Evolutionary conservation across 768 basidiomycete species (phyloP).

Genomic region (Mycena olivaceomarginata): DNA sequence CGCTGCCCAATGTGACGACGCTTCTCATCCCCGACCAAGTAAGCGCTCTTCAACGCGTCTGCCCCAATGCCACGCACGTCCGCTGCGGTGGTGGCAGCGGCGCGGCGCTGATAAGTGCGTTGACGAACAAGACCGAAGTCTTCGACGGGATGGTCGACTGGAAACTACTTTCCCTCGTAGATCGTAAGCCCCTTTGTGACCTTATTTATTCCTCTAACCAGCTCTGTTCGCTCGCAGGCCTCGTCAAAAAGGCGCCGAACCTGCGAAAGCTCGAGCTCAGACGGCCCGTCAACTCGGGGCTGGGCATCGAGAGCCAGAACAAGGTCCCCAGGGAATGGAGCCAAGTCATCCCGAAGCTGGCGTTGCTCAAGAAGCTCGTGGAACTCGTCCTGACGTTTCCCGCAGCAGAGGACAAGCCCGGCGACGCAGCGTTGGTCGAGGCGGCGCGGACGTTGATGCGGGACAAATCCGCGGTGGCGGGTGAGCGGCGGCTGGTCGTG

Average conservation of each 20-base stretch:
- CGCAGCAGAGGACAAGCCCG: slow-evolving; percentile 11
- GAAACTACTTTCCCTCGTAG: slow-evolving; percentile 15
- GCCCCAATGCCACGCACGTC: slow-evolving; percentile 40
- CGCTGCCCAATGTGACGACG: slow-evolving; percentile 33
- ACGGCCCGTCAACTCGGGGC: slow-evolving; percentile 30
- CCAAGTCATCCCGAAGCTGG: slow-evolving; percentile 33
- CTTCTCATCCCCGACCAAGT: slow-evolving; percentile 20
- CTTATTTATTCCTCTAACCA: not conserved
- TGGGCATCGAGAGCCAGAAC: slow-evolving; percentile 1
- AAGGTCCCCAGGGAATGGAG: slow-evolving; percentile 19
- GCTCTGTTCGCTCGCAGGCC: slow-evolving; percentile 7
- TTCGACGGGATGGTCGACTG: slow-evolving; percentile 39
- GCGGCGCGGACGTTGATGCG: slow-evolving; percentile 23
- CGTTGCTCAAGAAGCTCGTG: slow-evolving; percentile 13
- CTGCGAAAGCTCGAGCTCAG: slow-evolving; percentile 34
- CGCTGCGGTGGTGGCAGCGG: slow-evolving; percentile 33
- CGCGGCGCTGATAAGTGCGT: slow-evolving; percentile 16
- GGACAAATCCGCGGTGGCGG: not conserved
- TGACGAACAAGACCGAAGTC: slow-evolving; percentile 32
- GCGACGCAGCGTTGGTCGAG: slow-evolving; percentile 19
- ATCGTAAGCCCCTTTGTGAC: not conserved
- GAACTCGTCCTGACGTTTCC: slow-evolving; percentile 34
- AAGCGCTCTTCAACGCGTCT: slow-evolving; percentile 26
- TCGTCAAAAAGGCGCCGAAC: slow-evolving; percentile 36
- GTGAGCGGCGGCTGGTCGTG: not conserved